Conservation (phyloP, 441 rosid species). For the Iberis amara region DNA sequence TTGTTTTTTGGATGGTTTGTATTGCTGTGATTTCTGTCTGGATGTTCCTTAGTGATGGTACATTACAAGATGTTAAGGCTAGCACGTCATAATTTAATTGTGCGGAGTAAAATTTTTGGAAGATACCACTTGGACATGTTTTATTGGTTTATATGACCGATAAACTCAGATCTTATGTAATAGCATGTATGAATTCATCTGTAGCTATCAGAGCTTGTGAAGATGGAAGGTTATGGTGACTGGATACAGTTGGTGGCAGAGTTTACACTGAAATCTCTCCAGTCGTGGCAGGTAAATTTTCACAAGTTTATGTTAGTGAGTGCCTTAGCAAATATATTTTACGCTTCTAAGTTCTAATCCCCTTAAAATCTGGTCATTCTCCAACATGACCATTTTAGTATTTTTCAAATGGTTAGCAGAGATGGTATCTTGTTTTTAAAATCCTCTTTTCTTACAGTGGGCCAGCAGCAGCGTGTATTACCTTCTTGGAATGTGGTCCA, state of each 20-base stretch:
- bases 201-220: conserved; percentile 98
- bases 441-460: conserved; percentile 53
- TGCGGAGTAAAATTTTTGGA: too few species aligned
- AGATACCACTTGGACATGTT: background rate
- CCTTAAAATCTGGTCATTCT: conserved; percentile 13
- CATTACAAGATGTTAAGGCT: too few species aligned
- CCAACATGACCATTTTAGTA: conserved; percentile 4
- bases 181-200: conserved; percentile 29
- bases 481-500: conserved; percentile 96
- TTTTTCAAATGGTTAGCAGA: conserved; percentile 20
- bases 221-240: conserved; percentile 91
- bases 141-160: conserved; percentile 14
- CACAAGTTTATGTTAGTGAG: conserved; percentile 10
- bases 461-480: conserved; percentile 99
- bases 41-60: too few species aligned
- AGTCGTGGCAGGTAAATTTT: conserved; percentile 90
- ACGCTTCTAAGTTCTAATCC: conserved; percentile 16
- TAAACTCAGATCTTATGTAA: conserved; percentile 19
- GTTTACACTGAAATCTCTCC: conserved; percentile 90
- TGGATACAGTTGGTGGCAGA: conserved; percentile 98
- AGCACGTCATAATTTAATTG: too few species aligned
- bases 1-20: too few species aligned
- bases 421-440: background rate
- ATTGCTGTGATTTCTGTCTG: too few species aligned
- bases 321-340: conserved; percentile 13